Evolutionary conservation across 768 basidiomycete genomes (phyloP).

Genomic region (Udeniomyces megalosporus): DNA sequence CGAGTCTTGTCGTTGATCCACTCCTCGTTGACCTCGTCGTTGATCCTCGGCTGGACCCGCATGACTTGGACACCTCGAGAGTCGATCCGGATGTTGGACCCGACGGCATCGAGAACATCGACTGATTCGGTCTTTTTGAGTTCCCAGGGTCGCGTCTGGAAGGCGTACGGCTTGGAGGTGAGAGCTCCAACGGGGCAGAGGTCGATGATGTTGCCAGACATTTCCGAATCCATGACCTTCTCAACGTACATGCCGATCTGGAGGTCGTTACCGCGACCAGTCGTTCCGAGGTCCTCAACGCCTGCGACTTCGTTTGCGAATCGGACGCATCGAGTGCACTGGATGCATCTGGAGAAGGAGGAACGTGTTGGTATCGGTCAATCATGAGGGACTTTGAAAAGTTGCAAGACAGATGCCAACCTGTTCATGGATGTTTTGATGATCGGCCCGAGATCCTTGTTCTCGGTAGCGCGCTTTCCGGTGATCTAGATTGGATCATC

Average conservation of each 20-base stretch:
- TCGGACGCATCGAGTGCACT: conserved; percentile 96
- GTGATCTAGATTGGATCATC: conserved; percentile 42
- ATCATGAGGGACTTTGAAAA: too few relatives aligned
- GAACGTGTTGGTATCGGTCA: too few relatives aligned
- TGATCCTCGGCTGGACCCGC: conserved; percentile 88
- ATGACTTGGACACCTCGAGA: conserved; percentile 91
- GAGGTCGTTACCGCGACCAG: conserved; percentile 92
- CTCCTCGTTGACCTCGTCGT: conserved; percentile 97
- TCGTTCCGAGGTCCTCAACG: conserved; percentile 90
- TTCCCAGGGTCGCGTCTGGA: conserved; percentile 95
- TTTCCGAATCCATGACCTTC: conserved; percentile 92
- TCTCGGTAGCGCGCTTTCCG: conserved; percentile 93
- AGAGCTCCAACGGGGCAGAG: conserved; percentile 84
- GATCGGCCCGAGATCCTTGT: conserved; percentile 93
- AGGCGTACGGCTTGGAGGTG: conserved; percentile 96
- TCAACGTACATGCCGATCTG: conserved; percentile 98
- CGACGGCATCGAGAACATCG: conserved; percentile 87
- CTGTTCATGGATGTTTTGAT: conserved; percentile 62
- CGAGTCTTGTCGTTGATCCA: conserved; percentile 99
- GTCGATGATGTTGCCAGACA: conserved; percentile 93
- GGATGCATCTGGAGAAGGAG: conserved; percentile 89
- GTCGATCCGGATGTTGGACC: conserved; percentile 91
- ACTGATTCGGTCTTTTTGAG: conserved; percentile 94
- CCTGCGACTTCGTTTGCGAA: conserved; percentile 99
- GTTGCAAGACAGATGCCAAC: neutral